Evolutionary conservation across 306 rosid species (phyloP), one percentile per base, ranked within the genome.

Genomic region (Quercus suber): DNA sequence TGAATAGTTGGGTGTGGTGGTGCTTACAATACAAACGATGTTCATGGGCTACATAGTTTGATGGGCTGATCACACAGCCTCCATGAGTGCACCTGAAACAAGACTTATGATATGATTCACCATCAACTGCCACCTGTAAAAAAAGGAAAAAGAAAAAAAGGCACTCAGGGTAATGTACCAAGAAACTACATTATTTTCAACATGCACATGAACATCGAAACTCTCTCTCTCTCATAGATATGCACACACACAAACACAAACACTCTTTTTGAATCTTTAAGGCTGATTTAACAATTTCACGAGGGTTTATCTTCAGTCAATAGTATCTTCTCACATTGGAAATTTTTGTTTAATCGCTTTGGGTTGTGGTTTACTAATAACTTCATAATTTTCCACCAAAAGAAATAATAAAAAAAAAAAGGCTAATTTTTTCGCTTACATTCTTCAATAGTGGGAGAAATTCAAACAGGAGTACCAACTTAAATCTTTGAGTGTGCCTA

Each of bases 11-110:
- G 83, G 83, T 86, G 63, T 93, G 97, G 84, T 96, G 99, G 68
- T 93, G 98, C 88, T 84, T 93, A 55, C 99, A 96, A 75, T 96
- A 96, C 37, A 96, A 87, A 74, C 82, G 90, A 55, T 91, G 96
- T 79, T 96, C 97, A 23, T 93, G 99, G 4, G 99, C 93, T 43
- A 93, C 88, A 76, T 93, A 96, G 82, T 89, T 96, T 74, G 99
- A 96, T 57, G 98, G 98, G 82, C 94, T 93, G 23, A 96, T 93
- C 59, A 91, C 80, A 79, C 99, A 93, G 21, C 98, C 97, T 69
- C 98, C 97, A 85, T 96, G 97, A 30, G 82, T 74, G 85, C 99
- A 91, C 89, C 91, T 87, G 84, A 92, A 95, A 78, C 99, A 95
- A 68, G 82, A 70, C 84, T 86, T 91, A 73, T 91, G 98, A 88